These are phyloP conservation scores for Thermoascus crustaceus DNA, from an alignment of 2,329 filamentous ascomycete genomes.

Conservation along the genomic window DNA sequence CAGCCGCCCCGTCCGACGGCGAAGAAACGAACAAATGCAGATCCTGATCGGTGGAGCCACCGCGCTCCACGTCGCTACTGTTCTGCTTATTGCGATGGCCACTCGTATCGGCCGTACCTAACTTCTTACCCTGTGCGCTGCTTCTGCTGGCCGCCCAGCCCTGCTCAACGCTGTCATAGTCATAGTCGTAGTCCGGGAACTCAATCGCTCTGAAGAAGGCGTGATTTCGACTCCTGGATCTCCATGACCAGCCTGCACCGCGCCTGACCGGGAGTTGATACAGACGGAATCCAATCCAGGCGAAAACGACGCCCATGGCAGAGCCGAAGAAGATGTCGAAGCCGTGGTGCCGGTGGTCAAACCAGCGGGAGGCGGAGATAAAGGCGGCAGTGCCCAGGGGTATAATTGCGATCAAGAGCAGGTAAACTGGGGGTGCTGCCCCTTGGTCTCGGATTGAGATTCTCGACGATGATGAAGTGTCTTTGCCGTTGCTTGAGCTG, in stretches of 20 bases:
- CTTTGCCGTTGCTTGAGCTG: not conserved
- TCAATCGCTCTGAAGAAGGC: slow-evolving; percentile 50
- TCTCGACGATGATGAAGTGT: not conserved
- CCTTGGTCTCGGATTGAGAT: slow-evolving; percentile 60
- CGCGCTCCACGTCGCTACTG: too few relatives aligned
- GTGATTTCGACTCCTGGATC: slow-evolving; percentile 60
- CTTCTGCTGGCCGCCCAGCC: too few relatives aligned
- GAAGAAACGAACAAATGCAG: too few relatives aligned
- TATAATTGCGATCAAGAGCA: slow-evolving; percentile 60
- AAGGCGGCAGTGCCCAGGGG: slow-evolving; percentile 71
- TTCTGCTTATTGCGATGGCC: too few relatives aligned
- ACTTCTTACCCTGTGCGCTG: too few relatives aligned
- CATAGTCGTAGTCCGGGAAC: slow-evolving; percentile 23
- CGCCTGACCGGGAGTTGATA: slow-evolving; percentile 73
- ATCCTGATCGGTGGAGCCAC: too few relatives aligned
- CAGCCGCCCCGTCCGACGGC: too few relatives aligned
- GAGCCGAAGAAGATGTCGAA: slow-evolving; percentile 88
- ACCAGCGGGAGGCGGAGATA: slow-evolving; percentile 78
- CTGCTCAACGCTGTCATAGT: too few relatives aligned
- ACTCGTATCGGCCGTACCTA: too few relatives aligned
- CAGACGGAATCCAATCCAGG: slow-evolving; percentile 70
- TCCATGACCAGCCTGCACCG: slow-evolving; percentile 89
- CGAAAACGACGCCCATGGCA: slow-evolving; percentile 61
- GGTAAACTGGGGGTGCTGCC: slow-evolving; percentile 74
- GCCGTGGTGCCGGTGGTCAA: slow-evolving; percentile 82